Base-by-base conservation (phyloP, 176 grass and related monocot species). In the Triticum monococcum region DNA sequence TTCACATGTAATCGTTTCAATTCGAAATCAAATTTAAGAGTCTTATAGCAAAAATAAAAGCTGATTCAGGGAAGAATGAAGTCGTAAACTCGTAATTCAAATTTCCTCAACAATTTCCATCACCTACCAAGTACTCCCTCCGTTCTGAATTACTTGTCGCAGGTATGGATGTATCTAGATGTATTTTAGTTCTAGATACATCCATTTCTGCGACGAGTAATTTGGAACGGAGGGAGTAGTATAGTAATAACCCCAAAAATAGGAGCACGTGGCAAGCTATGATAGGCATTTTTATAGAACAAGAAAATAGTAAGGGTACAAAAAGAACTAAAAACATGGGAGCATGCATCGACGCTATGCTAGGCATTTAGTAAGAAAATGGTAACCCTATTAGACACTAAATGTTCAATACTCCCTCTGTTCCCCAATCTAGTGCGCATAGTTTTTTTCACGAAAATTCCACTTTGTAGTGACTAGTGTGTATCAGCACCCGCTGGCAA, bases 1-100 rank as follows among this genome's bases (percentile, higher is more conserved):
- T 63, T 85, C 77, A 69, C 36, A 71, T 71, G 30, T 70, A 59
- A 17, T 88, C 36, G 64, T 62, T 9, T 68, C 23, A 80, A 76
- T 31, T 72, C 28, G 17, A 3, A 78, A 90, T 2, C 23, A 81
- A 68, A 28, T 52, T 83, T 60, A 10, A 65, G 23, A 16, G 4
- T 33, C 20, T 46, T 84, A 8, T n/a, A 20, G 35, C n/a, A 75
- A 79, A 31, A 74, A 57, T 72, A 54, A 10, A 77, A 90, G 68
- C 3, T 38, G 57, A 16, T 83, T 57, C 24, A 18, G 17, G 14
- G 5, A 75, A 72, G 11, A 46, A 78, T 22, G 12, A 0, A 68
- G 16, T 80, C 40, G 18, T 43, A 59, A 0, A 68, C 11, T 80
- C 40, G 18, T 33, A 59, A 79, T 12, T 10, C 26, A 82, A 20